Evolutionary conservation across 2,329 filamentous ascomycete genomes (phyloP), one percentile per base, ranked within the genome.

Genomic region (Phialophora verrucosa): DNA sequence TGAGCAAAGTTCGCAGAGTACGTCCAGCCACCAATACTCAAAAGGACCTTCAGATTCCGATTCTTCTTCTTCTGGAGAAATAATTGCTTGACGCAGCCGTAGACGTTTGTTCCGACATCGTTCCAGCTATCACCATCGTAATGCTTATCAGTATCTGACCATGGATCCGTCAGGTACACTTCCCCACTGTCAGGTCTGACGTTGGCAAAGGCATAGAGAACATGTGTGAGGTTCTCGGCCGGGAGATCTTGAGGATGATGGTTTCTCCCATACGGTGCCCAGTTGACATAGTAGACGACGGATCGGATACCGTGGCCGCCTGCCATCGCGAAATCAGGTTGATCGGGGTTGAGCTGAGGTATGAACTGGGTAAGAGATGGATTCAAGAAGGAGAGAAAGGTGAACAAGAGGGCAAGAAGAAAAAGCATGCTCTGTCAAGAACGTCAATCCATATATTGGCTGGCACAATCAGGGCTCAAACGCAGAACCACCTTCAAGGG

Each of bases 181-280:
- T 96, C 91, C 58, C 94, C 94, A 35, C 85, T 87, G 2, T 94
- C 91, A 2, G 88, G 84, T 3, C 87, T 85, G 65, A 97, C 87
- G 76, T 97, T 96, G 75, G 92, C 94, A 79, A 98, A 98, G 17
- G 93, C 85, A 74, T 97, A 97, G 17, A 97, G 87, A 4, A 98
- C 80, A 75, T 98, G 94, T 0, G 93, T 98, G 50, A 97, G 85
- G 63, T 91, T 90, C 62, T 93, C 86, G 3, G 85, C 88, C 0
- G 91, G 91, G 5, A 98, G 85, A 75, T 96, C 88, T 75, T 96
- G 90, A 0, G 93, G 93, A n/a, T 88, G 85, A 76, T 95, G 90
- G 73, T 94, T 90, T 63, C 93, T 88, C 47, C 83, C 92, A 78
- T 97, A 97, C 72, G 96, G 94, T 70, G 91, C 81, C 81, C 79